These are phyloP conservation scores for Kuraishia hungarica DNA, from an alignment of 805 yeast genomes.

Conservation along the genomic window DNA sequence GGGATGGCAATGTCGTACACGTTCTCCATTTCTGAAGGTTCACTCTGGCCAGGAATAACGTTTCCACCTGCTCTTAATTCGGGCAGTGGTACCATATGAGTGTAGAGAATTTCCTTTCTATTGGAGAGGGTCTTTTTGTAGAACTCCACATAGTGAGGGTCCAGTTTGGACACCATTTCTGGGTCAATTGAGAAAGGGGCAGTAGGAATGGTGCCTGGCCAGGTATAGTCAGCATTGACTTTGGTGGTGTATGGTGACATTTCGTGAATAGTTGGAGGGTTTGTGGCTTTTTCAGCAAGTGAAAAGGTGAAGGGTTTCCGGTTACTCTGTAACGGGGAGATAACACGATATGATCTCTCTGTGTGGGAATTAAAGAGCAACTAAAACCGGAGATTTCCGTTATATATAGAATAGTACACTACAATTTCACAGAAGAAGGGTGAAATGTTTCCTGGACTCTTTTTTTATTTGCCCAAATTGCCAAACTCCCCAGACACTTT, in stretches of 20 bases:
- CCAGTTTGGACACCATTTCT: slow-evolving; percentile 14
- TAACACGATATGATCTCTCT: no score
- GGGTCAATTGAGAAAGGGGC: slow-evolving; percentile 25
- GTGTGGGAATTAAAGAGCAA: no score
- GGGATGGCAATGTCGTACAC: slow-evolving; percentile 24
- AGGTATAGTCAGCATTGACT: slow-evolving; percentile 17
- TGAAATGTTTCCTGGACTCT: no score
- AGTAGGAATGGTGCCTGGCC: slow-evolving; percentile 18
- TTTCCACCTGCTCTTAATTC: slow-evolving; percentile 4
- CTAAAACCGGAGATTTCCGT: no score
- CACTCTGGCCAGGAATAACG: slow-evolving; percentile 26
- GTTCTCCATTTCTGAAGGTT: slow-evolving; percentile 18
- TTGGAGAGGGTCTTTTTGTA: slow-evolving; percentile 18
- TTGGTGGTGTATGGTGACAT: slow-evolving; percentile 3
- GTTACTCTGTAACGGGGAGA: no score
- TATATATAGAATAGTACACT: no score
- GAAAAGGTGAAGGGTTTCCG: no score
- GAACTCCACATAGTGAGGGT: slow-evolving; percentile 29
- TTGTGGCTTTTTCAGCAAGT: no score
- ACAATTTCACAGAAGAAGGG: no score
- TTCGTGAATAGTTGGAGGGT: no score
- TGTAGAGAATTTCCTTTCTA: slow-evolving; percentile 15
- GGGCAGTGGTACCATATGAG: slow-evolving; percentile 9
- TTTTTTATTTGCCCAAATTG: no score
- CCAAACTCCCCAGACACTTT: no score